These are phyloP conservation scores for Nannochloropsis gaditana DNA, from an alignment of 108 stramenopile species.

Conservation along the genomic window DNA sequence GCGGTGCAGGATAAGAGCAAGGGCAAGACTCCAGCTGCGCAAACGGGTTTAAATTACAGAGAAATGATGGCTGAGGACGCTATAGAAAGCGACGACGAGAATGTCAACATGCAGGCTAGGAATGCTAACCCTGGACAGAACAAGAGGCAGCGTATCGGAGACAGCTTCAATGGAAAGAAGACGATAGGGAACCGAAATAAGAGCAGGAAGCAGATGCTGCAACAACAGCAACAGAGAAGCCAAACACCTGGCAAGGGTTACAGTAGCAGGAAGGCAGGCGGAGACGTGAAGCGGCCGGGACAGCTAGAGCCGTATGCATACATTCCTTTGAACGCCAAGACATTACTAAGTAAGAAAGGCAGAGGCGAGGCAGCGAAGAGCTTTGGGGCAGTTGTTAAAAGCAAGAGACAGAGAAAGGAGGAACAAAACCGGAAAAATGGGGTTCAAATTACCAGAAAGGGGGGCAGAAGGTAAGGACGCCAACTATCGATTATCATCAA, in stretches of 20 bases:
- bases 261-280: constrained; percentile 80
- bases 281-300: constrained; percentile 79
- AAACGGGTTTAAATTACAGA: constrained; percentile 16
- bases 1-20: not conserved
- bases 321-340: constrained; percentile 77
- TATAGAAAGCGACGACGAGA: not conserved
- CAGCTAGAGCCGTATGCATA: constrained; percentile 85
- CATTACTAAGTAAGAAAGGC: constrained; percentile 72
- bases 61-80: constrained; percentile 20
- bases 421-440: not conserved
- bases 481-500: too few species aligned
- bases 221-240: constrained; percentile 3
- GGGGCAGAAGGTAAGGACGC: not conserved
- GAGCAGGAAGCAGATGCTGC: constrained; percentile 22
- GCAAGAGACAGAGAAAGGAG: constrained; percentile 19
- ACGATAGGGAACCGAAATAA: constrained; percentile 39
- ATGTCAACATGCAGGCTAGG: not conserved
- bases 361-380: constrained; percentile 67
- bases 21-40: not conserved
- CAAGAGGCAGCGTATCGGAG: not conserved
- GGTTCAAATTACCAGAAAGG: not conserved
- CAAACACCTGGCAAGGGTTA: constrained; percentile 66
- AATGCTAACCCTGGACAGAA: not conserved
- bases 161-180: constrained; percentile 37
- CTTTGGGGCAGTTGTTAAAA: constrained; percentile 71